Conservation (phyloP, 2,329 filamentous ascomycete species). For the Aspergillus melleus region DNA sequence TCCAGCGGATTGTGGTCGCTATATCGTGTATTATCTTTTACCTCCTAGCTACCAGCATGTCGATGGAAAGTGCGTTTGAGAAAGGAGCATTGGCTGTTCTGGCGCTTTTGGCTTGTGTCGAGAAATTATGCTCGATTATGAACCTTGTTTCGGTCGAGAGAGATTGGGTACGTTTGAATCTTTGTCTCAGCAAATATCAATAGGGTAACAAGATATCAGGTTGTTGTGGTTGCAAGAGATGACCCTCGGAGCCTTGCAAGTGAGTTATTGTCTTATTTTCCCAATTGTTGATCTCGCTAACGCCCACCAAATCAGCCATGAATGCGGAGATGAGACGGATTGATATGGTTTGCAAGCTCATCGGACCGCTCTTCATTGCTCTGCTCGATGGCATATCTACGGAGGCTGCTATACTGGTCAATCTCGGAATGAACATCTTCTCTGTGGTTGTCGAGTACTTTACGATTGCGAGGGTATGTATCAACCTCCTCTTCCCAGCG, state of each 20-base stretch:
- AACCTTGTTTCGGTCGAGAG: conserved; percentile 70
- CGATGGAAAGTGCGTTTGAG: not conserved
- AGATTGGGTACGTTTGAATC: conserved; percentile 57
- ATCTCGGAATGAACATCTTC: conserved; percentile 46
- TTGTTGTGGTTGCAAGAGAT: not conserved
- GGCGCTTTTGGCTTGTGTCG: conserved; percentile 61
- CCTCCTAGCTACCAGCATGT: conserved; percentile 20
- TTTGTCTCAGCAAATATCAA: not conserved
- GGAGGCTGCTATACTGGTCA: conserved; percentile 48
- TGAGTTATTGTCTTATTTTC: no score
- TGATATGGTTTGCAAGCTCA: conserved; percentile 58
- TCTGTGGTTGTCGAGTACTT: conserved; percentile 42
- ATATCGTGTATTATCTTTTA: conserved; percentile 51
- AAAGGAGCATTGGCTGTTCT: conserved; percentile 12
- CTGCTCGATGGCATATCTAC: conserved; percentile 47
- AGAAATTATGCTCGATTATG: conserved; percentile 65
- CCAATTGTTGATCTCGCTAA: no score
- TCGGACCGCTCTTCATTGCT: conserved; percentile 55
- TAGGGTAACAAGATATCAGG: not conserved
- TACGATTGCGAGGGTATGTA: conserved; percentile 31
- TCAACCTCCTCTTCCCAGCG: no score
- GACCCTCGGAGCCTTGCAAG: not conserved
- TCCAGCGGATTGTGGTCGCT: conserved; percentile 44
- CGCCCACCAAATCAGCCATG: conserved; percentile 29
- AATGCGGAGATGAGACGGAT: conserved; percentile 60